Conservation (phyloP, 1,284 basidiomycete species). For the Ceratorhiza oryzae-sativae region DNA sequence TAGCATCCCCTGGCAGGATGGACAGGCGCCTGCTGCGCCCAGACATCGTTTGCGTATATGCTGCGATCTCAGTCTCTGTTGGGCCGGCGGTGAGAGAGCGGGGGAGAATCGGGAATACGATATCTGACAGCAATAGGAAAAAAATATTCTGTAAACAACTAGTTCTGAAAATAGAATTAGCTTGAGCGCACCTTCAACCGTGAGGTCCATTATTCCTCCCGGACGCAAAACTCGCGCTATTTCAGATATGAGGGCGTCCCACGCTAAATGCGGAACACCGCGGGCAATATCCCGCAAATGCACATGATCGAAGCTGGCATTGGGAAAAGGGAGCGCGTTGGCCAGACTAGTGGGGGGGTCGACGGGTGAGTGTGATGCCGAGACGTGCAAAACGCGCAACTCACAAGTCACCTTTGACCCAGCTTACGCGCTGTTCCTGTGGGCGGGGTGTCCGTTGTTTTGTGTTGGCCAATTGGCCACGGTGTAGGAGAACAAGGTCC, state of each 20-base stretch:
- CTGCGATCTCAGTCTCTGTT: slow-evolving; percentile 6
- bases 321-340: slow-evolving; percentile 33
- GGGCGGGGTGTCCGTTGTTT: slow-evolving; percentile 10
- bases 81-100: slow-evolving; percentile 24
- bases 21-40: not conserved
- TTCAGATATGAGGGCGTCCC: slow-evolving; percentile 21
- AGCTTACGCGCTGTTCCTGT: slow-evolving; percentile 24
- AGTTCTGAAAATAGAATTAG: not conserved
- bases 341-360: no score
- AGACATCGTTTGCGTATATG: not conserved
- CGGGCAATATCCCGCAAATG: slow-evolving; percentile 35
- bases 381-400: slow-evolving; percentile 10
- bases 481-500: slow-evolving; percentile 37
- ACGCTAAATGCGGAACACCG: slow-evolving; percentile 29
- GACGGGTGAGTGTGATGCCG: no score
- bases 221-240: slow-evolving; percentile 37
- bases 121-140: slow-evolving; percentile 34
- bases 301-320: slow-evolving; percentile 38
- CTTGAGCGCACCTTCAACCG: slow-evolving; percentile 27
- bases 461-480: slow-evolving; percentile 16
- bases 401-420: slow-evolving; percentile 41
- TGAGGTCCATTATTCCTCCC: slow-evolving; percentile 35
- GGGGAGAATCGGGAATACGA: slow-evolving; percentile 37
- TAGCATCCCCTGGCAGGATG: not conserved
- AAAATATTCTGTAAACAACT: not conserved